phyloP scores from a whole-genome alignment of 2,329 filamentous ascomycete genomes.

The Pseudocercospora musae region DNA sequence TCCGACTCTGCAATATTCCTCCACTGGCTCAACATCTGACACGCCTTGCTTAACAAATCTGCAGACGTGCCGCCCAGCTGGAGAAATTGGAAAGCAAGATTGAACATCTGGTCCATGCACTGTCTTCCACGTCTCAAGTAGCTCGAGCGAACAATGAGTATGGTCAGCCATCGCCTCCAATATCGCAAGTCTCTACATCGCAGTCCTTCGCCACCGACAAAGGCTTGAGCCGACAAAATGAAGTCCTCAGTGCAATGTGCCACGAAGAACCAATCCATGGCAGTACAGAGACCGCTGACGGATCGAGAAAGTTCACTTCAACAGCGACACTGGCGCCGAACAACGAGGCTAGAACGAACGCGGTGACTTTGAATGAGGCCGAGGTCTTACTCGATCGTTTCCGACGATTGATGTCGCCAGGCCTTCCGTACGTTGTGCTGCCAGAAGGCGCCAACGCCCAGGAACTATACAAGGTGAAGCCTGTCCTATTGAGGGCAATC shows the following conservation, averaged over 20 bases:
- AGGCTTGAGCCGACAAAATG: not conserved
- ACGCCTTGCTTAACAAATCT: no score
- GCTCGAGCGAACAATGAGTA: conserved; percentile 9
- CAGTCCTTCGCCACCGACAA: conserved; percentile 3
- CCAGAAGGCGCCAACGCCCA: conserved; percentile 20
- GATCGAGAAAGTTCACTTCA: not conserved
- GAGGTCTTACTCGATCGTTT: conserved; percentile 30
- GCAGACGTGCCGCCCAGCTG: conserved; percentile 33
- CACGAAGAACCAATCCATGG: not conserved
- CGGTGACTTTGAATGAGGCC: conserved; percentile 26
- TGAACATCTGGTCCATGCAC: conserved; percentile 33
- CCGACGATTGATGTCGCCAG: conserved; percentile 26
- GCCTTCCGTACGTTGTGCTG: conserved; percentile 29
- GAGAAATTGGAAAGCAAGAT: conserved; percentile 36
- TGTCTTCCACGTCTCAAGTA: conserved; percentile 22
- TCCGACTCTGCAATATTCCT: not conserved
- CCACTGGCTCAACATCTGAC: not conserved
- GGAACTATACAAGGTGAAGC: conserved; percentile 25
- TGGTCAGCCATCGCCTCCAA: conserved; percentile 26
- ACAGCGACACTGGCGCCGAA: not conserved
- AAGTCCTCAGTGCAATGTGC: conserved; percentile 9
- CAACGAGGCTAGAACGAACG: conserved; percentile 6
- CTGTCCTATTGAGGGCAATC: conserved; percentile 32
- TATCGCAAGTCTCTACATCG: conserved; percentile 8
- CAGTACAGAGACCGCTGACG: not conserved